phyloP scores from a whole-genome alignment of 352 stramenopile genomes.

The Pythium rhizo-oryzae region DNA sequence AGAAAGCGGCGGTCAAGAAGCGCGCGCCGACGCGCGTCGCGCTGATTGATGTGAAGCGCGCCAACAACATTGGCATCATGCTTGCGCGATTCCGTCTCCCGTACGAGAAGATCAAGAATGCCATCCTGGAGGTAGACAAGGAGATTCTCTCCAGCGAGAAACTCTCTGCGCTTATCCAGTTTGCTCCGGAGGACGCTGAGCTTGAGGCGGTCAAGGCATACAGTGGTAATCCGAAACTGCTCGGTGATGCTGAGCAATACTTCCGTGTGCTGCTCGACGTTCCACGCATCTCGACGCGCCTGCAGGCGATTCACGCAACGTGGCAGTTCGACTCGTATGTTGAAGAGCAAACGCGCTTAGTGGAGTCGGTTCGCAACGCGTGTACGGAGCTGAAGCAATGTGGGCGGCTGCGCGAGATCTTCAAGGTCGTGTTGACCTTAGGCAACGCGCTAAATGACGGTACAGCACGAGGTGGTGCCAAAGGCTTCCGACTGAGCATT shows the following conservation, averaged over 20 bases:
- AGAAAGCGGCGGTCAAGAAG: slow-evolving; percentile 51
- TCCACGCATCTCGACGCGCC: slow-evolving; percentile 59
- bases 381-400: slow-evolving; percentile 91
- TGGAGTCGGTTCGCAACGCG: slow-evolving; percentile 85
- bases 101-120: slow-evolving; percentile 77
- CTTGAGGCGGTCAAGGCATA: slow-evolving; percentile 65
- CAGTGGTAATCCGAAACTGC: slow-evolving; percentile 65
- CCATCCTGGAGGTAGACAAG: slow-evolving; percentile 81
- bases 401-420: slow-evolving; percentile 86
- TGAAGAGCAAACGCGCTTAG: slow-evolving; percentile 71
- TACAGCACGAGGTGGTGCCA: slow-evolving; percentile 79
- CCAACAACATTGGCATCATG: slow-evolving; percentile 90
- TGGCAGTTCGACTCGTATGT: slow-evolving; percentile 87
- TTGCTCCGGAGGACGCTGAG: slow-evolving; percentile 75
- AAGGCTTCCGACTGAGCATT: slow-evolving; percentile 88
- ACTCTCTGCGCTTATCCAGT: slow-evolving; percentile 76
- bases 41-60: slow-evolving; percentile 81
- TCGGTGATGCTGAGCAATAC: slow-evolving; percentile 84
- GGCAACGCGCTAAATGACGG: slow-evolving; percentile 93
- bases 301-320: slow-evolving; percentile 80
- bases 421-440: slow-evolving; percentile 81
- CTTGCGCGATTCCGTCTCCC: slow-evolving; percentile 80
- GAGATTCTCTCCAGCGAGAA: slow-evolving; percentile 72
- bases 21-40: slow-evolving; percentile 72
- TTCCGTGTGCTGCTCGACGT: slow-evolving; percentile 72